Evolutionary conservation across 2,329 filamentous ascomycete genomes (phyloP).

Genomic region (Sclerotinia spermophila): DNA sequence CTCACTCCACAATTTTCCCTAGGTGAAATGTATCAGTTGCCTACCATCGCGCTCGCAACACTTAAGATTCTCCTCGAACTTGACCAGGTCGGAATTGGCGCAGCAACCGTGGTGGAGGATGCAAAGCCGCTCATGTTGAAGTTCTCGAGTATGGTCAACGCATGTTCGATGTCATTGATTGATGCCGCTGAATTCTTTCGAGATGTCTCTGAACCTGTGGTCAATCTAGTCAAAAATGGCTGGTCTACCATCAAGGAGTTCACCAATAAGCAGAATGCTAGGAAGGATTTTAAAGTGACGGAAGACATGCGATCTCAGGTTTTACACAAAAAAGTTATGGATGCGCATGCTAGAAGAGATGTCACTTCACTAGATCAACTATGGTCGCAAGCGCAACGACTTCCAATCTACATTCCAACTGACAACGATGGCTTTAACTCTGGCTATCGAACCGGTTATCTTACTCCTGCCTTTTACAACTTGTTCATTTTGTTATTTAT

Average conservation of each 20-base stretch:
- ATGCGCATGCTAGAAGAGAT: conserved; percentile 29
- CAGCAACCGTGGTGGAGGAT: background rate
- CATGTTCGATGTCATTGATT: conserved; percentile 5
- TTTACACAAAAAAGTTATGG: conserved; percentile 26
- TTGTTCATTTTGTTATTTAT: conserved; percentile 48
- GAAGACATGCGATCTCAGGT: background rate
- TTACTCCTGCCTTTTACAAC: conserved; percentile 40
- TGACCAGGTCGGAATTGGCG: background rate
- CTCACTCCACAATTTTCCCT: conserved; percentile 26
- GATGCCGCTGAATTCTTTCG: background rate
- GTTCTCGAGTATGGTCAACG: background rate
- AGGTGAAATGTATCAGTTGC: conserved; percentile 21
- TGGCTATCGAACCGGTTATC: conserved; percentile 17
- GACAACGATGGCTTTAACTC: background rate
- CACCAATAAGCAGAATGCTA: background rate
- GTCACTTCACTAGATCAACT: conserved; percentile 26
- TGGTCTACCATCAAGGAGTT: conserved; percentile 23
- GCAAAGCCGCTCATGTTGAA: background rate
- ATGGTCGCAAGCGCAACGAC: conserved; percentile 29
- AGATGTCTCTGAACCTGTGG: conserved; percentile 16
- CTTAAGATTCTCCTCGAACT: conserved; percentile 28
- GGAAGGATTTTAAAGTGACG: background rate
- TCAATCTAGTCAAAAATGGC: conserved; percentile 24
- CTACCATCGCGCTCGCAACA: conserved; percentile 32
- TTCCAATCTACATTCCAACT: conserved; percentile 24